phyloP scores from a whole-genome alignment of 306 rosid species.

The barrel medic (Medicago truncatula) region MtrunA17r5.0-ANR NC_053042.1:49358501-49359000 shows the following conservation, averaged over 20 bases:
- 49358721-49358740: constrained; percentile 65
- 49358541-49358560: constrained; percentile 99
- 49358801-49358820: constrained; percentile 54
- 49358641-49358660: constrained; percentile 87
- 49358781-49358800: constrained; percentile 53
- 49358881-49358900: constrained; percentile 72
- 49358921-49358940: constrained; percentile 59
- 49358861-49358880: constrained; percentile 57
- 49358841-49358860: constrained; percentile 56
- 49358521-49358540: constrained; percentile 92
- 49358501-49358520: constrained; percentile 74
- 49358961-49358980: constrained; percentile 83
- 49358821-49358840: constrained; percentile 75
- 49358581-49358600: constrained; percentile 86
- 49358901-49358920: constrained; percentile 70
- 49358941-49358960: constrained; percentile 86
- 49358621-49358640: constrained; percentile 97
- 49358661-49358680: constrained; percentile 95
- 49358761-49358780: constrained; percentile 61
- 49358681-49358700: constrained; percentile 78
- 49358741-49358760: constrained; percentile 59
- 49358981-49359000: constrained; percentile 67
- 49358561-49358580: constrained; percentile 92
- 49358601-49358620: constrained; percentile 77
- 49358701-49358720: constrained; percentile 68